Percentiles rank a stretch among this genome's conserved stretches.
phyloP scores from a whole-genome alignment of 768 basidiomycete species.

The Lentinula edodes region DNA sequence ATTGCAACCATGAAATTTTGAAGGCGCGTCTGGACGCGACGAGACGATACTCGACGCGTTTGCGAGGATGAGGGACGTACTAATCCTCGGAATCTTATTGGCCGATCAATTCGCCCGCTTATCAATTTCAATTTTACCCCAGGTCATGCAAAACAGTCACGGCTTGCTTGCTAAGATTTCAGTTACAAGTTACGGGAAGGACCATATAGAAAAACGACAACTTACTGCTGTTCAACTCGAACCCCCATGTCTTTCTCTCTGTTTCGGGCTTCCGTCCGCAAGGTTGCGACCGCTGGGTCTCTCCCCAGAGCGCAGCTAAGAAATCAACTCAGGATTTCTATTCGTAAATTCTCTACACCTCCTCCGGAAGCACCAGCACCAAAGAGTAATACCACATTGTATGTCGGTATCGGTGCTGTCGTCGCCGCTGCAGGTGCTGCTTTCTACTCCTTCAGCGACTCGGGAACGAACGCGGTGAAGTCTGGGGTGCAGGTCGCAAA shows the following conservation, averaged over 20 bases:
- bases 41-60: slow-evolving; percentile 1
- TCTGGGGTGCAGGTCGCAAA: slow-evolving; percentile 59
- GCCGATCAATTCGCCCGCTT: slow-evolving; percentile 1
- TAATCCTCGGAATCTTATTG: not conserved
- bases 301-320: slow-evolving; percentile 26
- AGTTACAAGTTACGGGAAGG: not conserved
- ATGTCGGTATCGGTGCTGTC: slow-evolving; percentile 55
- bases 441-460: slow-evolving; percentile 54
- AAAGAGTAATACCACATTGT: slow-evolving; percentile 55
- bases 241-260: slow-evolving; percentile 52
- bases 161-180: slow-evolving; percentile 6
- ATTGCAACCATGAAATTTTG: not conserved
- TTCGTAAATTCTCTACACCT: slow-evolving; percentile 59
- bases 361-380: slow-evolving; percentile 33
- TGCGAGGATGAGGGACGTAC: not conserved
- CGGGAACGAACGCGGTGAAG: slow-evolving; percentile 49
- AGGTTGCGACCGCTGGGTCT: slow-evolving; percentile 28
- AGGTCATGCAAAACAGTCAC: slow-evolving; percentile 5
- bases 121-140: slow-evolving; percentile 2
- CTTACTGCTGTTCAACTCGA: not conserved
- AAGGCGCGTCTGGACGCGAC: slow-evolving; percentile 2
- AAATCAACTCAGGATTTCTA: slow-evolving; percentile 35
- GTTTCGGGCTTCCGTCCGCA: slow-evolving; percentile 47
- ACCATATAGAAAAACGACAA: not conserved
- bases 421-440: slow-evolving; percentile 55